These are phyloP conservation scores for Xylaria polymorpha DNA, from an alignment of 2,329 filamentous ascomycete genomes.

Conservation along the genomic window DNA sequence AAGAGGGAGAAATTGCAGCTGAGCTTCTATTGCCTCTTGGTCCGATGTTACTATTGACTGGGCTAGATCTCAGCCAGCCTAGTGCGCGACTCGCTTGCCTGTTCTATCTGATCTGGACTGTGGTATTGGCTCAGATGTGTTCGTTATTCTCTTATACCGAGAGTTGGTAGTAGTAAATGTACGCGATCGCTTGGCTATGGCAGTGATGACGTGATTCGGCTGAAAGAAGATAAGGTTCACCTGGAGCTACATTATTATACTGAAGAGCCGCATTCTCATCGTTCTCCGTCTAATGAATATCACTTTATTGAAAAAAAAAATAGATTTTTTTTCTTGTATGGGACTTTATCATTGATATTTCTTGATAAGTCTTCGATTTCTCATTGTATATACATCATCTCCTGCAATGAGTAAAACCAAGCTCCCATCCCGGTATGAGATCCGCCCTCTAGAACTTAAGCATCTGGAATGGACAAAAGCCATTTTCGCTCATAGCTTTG, in stretches of 20 bases:
- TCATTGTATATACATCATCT: background rate
- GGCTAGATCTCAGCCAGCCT: slow-evolving; percentile 4
- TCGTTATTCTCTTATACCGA: background rate
- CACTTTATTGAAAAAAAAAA: background rate
- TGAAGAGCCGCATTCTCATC: slow-evolving; percentile 1
- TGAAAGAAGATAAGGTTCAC: background rate
- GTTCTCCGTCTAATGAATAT: background rate
- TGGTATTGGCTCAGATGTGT: slow-evolving; percentile 17
- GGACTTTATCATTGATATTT: background rate
- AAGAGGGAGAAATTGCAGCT: slow-evolving; percentile 25
- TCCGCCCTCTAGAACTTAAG: slow-evolving; percentile 27
- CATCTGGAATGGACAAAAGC: slow-evolving; percentile 36
- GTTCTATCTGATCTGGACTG: slow-evolving; percentile 5
- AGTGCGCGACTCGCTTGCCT: slow-evolving; percentile 20
- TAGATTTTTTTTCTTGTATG: background rate
- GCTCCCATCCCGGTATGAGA: slow-evolving; percentile 33
- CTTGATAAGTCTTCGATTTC: background rate
- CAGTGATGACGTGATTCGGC: background rate
- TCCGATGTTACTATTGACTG: slow-evolving; percentile 1
- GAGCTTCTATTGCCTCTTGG: slow-evolving; percentile 9
- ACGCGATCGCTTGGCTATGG: background rate
- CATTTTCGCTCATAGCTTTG: slow-evolving; percentile 34
- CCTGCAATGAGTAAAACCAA: slow-evolving; percentile 21
- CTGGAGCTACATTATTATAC: background rate
- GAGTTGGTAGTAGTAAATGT: background rate